Percentiles rank a stretch among this genome's conserved stretches.
Evolutionary conservation across 1,139 yeast genomes (phyloP).

Genomic region (Kodamaea sp.): DNA sequence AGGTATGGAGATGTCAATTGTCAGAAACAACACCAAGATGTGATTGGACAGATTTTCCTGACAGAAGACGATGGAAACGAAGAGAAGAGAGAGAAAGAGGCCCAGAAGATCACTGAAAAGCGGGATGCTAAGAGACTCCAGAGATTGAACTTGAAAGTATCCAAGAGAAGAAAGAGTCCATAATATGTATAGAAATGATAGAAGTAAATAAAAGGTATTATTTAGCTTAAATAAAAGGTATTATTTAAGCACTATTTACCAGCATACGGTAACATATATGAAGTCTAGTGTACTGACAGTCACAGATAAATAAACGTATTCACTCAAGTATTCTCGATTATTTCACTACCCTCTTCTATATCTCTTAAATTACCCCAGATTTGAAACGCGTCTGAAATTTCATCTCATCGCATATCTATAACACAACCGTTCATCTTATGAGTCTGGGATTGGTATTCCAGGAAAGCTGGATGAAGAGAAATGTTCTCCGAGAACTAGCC

Average conservation of each 20-base stretch:
- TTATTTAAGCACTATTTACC: too few species aligned
- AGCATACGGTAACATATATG: too few species aligned
- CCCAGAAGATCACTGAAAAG: conserved; percentile 28
- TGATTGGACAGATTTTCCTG: conserved; percentile 19
- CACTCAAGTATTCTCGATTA: too few species aligned
- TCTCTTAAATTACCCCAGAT: too few species aligned
- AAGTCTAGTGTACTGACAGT: too few species aligned
- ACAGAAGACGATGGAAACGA: conserved; percentile 20
- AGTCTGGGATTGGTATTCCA: conserved; percentile 14
- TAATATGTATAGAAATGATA: neutral
- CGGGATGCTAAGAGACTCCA: conserved; percentile 39
- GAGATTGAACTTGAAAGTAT: conserved; percentile 21
- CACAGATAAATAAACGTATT: too few species aligned
- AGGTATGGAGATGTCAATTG: conserved; percentile 23
- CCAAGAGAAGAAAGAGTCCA: conserved; percentile 11
- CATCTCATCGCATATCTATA: too few species aligned
- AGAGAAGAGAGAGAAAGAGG: conserved; percentile 24
- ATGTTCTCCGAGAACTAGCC: conserved; percentile 5
- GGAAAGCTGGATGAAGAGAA: conserved; percentile 25
- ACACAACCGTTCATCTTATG: too few species aligned
- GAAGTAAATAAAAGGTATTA: too few species aligned
- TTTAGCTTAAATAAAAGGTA: too few species aligned
- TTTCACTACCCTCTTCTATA: too few species aligned
- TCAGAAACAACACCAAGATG: conserved; percentile 20
- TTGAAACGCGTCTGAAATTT: too few species aligned